Evolutionary conservation across 805 yeast species (phyloP).

Genomic region (Candida krabiensis): DNA sequence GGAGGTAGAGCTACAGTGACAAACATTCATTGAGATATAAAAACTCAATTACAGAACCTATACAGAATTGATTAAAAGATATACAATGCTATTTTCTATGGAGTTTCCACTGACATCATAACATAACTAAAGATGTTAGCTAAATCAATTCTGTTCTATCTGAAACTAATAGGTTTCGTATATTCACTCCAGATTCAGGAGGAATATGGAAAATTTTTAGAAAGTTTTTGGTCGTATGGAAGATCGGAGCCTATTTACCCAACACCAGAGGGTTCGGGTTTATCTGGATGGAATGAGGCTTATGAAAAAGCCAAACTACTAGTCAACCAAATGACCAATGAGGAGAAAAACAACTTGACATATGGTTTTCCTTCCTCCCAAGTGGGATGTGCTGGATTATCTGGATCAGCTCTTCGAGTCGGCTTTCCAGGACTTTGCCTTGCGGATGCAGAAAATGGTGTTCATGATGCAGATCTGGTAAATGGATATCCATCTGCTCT

Average conservation of each 20-base stretch:
- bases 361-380: slow-evolving; percentile 38
- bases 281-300: slow-evolving; percentile 53
- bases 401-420: slow-evolving; percentile 62
- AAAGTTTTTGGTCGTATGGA: slow-evolving; percentile 17
- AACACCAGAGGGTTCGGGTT: slow-evolving; percentile 14
- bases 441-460: slow-evolving; percentile 66
- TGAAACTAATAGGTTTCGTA: too few species aligned
- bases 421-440: slow-evolving; percentile 55
- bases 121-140: too few species aligned
- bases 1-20: too few species aligned
- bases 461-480: slow-evolving; percentile 54
- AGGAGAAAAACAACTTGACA: slow-evolving; percentile 61
- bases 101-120: too few species aligned
- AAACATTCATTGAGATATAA: too few species aligned
- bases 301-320: slow-evolving; percentile 54
- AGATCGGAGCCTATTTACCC: slow-evolving; percentile 22
- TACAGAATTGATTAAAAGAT: too few species aligned
- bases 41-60: too few species aligned
- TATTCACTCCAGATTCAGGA: not conserved
- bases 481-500: slow-evolving; percentile 60
- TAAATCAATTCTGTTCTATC: too few species aligned
- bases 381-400: slow-evolving; percentile 41
- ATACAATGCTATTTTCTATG: too few species aligned
- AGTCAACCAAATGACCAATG: slow-evolving; percentile 55
- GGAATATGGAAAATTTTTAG: slow-evolving; percentile 1